These are phyloP conservation scores for Grosmannia penicillata DNA, from an alignment of 2,329 filamentous ascomycete species.

Conservation along the genomic window DNA sequence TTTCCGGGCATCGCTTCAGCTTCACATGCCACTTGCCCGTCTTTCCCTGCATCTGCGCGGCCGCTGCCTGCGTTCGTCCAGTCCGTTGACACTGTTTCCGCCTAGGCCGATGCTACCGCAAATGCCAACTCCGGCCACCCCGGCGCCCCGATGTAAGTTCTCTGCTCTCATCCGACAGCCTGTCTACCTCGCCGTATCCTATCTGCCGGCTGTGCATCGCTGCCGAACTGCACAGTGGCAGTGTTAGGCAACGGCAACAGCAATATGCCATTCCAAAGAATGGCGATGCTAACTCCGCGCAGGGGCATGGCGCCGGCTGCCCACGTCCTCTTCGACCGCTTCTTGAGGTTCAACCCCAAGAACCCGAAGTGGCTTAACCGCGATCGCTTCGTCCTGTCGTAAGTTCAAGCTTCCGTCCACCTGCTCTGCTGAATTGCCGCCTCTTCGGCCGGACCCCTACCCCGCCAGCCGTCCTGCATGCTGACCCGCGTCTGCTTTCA, in stretches of 20 bases:
- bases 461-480: too few relatives aligned
- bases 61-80: not conserved
- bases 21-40: not conserved
- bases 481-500: too few relatives aligned
- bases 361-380: constrained; percentile 95
- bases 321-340: constrained; percentile 97
- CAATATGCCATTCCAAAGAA: too few relatives aligned
- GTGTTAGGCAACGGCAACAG: too few relatives aligned
- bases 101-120: constrained; percentile 90
- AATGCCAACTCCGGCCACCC: constrained; percentile 96
- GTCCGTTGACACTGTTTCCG: constrained; percentile 2
- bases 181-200: not conserved
- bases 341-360: constrained; percentile 99
- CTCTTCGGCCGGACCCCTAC: not conserved
- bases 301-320: constrained; percentile 82
- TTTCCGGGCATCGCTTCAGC: not conserved
- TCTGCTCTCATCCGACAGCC: too few relatives aligned
- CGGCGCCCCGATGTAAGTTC: constrained; percentile 89
- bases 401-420: constrained; percentile 26
- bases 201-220: not conserved
- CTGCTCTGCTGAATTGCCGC: not conserved
- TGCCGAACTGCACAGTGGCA: too few relatives aligned
- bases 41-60: not conserved
- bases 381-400: constrained; percentile 98
- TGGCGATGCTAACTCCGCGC: constrained; percentile 5